Conservation (phyloP, 2,329 filamentous ascomycete species). For the Diplodia scrobiculata region DNA sequence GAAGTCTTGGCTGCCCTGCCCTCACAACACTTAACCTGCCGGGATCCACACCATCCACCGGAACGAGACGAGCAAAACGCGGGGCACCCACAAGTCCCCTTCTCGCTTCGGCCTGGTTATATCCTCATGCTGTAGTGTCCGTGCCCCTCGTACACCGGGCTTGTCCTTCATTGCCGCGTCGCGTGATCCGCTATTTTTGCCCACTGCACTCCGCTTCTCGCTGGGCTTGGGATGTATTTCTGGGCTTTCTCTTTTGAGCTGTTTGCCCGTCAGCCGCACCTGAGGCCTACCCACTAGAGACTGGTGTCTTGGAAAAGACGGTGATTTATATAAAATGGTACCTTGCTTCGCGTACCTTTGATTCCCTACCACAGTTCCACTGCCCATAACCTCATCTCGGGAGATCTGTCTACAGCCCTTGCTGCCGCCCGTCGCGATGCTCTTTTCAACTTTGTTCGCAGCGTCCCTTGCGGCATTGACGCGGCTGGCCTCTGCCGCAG, state of each 20-base stretch:
- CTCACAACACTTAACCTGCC: not conserved
- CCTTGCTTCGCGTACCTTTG: not conserved
- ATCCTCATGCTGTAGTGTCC: not conserved
- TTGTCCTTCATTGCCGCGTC: not conserved
- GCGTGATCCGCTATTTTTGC: slow-evolving; percentile 11
- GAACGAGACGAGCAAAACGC: slow-evolving; percentile 11
- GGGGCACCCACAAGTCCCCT: slow-evolving; percentile 3
- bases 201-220: slow-evolving; percentile 14
- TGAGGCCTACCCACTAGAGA: not conserved
- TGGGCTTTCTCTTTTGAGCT: not conserved
- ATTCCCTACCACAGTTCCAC: not conserved
- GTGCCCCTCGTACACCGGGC: not conserved
- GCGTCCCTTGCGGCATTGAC: slow-evolving; percentile 6
- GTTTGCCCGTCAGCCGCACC: not conserved
- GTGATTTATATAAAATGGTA: not conserved
- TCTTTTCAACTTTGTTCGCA: not conserved
- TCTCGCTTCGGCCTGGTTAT: slow-evolving; percentile 15
- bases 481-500: slow-evolving; percentile 34
- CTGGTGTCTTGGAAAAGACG: not conserved
- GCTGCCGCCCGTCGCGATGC: not conserved
- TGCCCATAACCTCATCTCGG: not conserved
- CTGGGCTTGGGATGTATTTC: not conserved
- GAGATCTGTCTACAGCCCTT: too few species aligned
- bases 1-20: slow-evolving; percentile 11
- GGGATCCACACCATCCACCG: slow-evolving; percentile 18